Conservation (phyloP, 768 basidiomycete species). For the Paxillus ammoniavirescens region DNA sequence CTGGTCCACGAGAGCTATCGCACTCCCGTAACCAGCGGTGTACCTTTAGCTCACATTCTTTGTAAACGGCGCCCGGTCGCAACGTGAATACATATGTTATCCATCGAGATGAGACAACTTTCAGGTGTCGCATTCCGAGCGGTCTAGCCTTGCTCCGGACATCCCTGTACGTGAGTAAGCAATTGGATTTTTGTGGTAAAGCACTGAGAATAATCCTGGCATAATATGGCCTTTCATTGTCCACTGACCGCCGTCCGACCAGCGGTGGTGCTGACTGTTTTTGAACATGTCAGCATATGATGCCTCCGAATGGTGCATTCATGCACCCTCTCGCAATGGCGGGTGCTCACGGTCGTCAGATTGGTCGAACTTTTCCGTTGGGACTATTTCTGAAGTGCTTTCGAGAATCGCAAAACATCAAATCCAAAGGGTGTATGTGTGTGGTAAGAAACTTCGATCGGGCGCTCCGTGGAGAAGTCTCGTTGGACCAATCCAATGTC, state of each 20-base stretch:
- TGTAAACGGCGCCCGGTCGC: neutral
- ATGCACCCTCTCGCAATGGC: neutral
- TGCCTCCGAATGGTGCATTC: no score
- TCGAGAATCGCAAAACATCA: no score
- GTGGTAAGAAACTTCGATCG: neutral
- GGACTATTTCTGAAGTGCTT: neutral
- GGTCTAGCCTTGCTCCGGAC: neutral
- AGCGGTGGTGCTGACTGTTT: neutral
- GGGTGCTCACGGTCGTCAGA: neutral
- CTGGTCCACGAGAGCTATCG: neutral
- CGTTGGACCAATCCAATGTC: neutral
- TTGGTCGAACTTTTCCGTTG: neutral
- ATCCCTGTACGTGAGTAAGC: constrained; percentile 6
- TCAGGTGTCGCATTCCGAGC: neutral
- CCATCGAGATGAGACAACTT: neutral
- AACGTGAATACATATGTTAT: neutral
- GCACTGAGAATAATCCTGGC: neutral
- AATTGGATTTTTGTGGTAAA: neutral
- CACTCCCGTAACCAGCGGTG: neutral
- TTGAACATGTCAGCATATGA: neutral
- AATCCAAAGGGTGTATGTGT: neutral
- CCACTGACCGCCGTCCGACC: no score
- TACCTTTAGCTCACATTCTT: neutral
- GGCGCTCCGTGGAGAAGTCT: neutral
- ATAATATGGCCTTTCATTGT: no score